A percentile compares a stretch with the other conserved stretches of the same genome.
Evolutionary conservation across 169 alveolate species (phyloP).

Genomic region (Cardiosporidium cionae): DNA sequence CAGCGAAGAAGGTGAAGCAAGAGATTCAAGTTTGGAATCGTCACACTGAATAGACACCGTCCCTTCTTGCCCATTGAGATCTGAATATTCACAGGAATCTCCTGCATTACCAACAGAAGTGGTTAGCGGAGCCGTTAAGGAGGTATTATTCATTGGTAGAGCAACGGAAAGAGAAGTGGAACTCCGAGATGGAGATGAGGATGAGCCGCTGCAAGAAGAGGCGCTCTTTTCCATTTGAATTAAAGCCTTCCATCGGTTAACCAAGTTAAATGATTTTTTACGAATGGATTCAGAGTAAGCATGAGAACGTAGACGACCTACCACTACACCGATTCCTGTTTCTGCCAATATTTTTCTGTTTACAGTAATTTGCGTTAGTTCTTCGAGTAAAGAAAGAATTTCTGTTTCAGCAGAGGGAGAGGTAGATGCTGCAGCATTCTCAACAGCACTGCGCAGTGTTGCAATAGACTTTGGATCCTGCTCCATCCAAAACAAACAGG

Average conservation of each 20-base stretch:
- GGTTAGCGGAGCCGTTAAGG: background rate
- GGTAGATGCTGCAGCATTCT: too few relatives aligned
- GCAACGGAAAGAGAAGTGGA: background rate
- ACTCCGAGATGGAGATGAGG: background rate
- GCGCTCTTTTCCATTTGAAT: background rate
- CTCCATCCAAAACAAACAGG: too few relatives aligned
- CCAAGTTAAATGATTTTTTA: background rate
- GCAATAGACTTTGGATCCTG: too few relatives aligned
- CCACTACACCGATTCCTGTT: conserved; percentile 16
- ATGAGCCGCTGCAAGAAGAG: background rate
- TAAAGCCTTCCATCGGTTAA: conserved; percentile 11
- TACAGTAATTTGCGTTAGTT: background rate
- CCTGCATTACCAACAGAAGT: background rate
- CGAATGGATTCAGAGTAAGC: background rate
- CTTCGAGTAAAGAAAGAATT: background rate
- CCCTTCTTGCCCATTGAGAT: too few relatives aligned
- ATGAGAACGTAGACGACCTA: conserved; percentile 15
- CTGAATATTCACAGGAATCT: too few relatives aligned
- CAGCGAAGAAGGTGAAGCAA: too few relatives aligned
- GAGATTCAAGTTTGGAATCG: too few relatives aligned
- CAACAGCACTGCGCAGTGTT: too few relatives aligned
- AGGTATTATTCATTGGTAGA: background rate
- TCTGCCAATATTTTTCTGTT: conserved; percentile 5
- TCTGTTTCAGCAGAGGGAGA: background rate
- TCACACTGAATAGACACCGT: too few relatives aligned